Evolutionary conservation across 441 rosid genomes (phyloP), one percentile per base, ranked within the genome.

Genomic region (Sinapis alba): DNA sequence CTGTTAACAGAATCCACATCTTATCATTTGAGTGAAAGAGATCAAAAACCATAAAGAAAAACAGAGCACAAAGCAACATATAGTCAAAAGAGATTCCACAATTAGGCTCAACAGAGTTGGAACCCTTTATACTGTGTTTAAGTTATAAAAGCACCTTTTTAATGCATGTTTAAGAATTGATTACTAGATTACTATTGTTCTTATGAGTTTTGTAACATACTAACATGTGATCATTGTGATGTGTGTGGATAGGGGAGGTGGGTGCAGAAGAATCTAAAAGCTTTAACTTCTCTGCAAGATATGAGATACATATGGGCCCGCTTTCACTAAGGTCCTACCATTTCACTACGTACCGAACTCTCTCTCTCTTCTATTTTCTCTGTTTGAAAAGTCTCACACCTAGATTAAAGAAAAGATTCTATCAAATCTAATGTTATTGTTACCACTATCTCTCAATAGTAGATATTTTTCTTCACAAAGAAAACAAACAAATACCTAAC

Each of bases 171-270:
- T 4, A 60, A 51, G 65, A 72, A 51, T 4, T 60, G 50, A 59
- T 60, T 18, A 71, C 16, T 12, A 63, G 21, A 71, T 6, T 21
- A 58, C 15, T 15, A 56, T 27, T n/a, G 27, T 54, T 18, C n/a
- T 10, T 1, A 56, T 28, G 71, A 45, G 69, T 50, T 28, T 6
- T 65, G 27, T 24, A 72, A n/a, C 45, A 36, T 59, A n/a, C 7
- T 28, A 28, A 1, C 32, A 28, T 28, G 32, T 28, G 32, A 32
- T 32, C 38, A 32, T 24, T 32, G 74, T 73, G 71, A 19, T 56
- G 65, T 72, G 81, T 78, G 83, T 79, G 90, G 94, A 65, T 85
- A 83, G 93, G 90, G 90, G 77, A 51, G 38, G 28, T 74, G 73
- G 60, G 84, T 53, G 71, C 83, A 83, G 87, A 86, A 86, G 89